Evolutionary conservation across 768 basidiomycete genomes (phyloP), one percentile per base, ranked within the genome.

Genomic region (Lactifluus rugatus): DNA sequence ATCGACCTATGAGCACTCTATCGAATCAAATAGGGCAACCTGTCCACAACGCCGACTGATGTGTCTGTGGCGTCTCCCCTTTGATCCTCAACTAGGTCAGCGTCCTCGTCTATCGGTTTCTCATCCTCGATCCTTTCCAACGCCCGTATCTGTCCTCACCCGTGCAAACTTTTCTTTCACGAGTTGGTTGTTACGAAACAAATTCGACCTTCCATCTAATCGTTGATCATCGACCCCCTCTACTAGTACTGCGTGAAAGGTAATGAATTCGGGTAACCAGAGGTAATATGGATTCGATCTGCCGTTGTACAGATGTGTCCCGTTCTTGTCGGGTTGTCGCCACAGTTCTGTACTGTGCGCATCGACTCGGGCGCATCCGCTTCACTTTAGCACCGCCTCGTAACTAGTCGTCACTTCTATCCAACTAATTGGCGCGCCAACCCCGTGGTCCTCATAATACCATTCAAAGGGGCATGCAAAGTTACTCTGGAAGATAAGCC

Each of bases 31-130:
- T 49, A n/a, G 16, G 23, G 21, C 21, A 47, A 25, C 45, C 14
- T 10, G 31, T 44, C 42, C 48, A 34, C 21, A 21, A 23, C 3
- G n/a, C 45, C 57, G 37, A 48, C 28, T 32, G 51, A 52, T 58
- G 26, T 41, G 46, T 36, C 41, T 25, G 44, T 48, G 42, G 34
- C 48, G 23, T 47, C 31, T 41, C 23, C n/a, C 21, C 3, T 44
- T 44, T 52, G 51, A 13, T 51, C 46, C 57, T 11, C 51, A 19
- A 17, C 6, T 13, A 14, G 17, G 59, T 60, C 59, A 60, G 59
- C 59, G 45, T 60, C 59, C 59, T 60, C 54, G 58, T 46, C 49
- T 42, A 41, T 47, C 58, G 58, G 58, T 34, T 14, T 25, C 2
- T 21, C 19, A 11, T 44, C 16, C 34, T 48, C 31, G 8, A 41